Evolutionary conservation across 306 rosid genomes (phyloP).

Genomic region (Vachellia collinsii): DNA sequence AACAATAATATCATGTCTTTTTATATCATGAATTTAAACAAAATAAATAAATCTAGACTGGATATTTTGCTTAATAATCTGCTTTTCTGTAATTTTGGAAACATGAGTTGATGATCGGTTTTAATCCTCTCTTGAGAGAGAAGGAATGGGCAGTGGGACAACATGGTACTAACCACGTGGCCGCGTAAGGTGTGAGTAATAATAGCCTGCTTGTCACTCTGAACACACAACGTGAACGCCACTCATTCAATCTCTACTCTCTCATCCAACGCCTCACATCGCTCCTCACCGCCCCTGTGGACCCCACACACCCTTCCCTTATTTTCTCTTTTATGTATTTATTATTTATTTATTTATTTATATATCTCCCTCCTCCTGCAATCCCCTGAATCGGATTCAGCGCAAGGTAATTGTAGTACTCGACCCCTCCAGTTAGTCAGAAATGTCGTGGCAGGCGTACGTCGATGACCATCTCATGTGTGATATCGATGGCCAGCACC

Average conservation of each 20-base stretch:
- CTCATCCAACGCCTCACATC: background rate
- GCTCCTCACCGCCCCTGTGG: background rate
- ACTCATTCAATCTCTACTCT: conserved; percentile 16
- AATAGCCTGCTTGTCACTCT: background rate
- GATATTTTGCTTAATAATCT: no score
- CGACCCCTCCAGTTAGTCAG: background rate
- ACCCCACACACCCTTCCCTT: background rate
- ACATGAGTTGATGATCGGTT: no score
- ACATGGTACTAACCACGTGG: background rate
- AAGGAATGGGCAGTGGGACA: background rate
- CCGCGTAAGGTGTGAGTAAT: background rate
- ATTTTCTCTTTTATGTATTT: background rate
- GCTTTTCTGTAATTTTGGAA: no score
- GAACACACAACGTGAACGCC: conserved; percentile 28
- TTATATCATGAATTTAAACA: no score
- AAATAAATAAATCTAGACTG: no score
- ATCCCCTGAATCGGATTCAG: background rate
- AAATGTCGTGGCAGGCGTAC: conserved; percentile 70
- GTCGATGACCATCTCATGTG: conserved; percentile 49
- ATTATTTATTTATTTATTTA: background rate
- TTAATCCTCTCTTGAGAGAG: no score
- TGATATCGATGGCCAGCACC: conserved; percentile 59
- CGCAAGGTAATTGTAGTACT: background rate
- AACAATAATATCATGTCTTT: no score
- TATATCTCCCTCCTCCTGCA: background rate